phyloP scores from a whole-genome alignment of 495 filamentous ascomycete genomes.

The Xylaria telfairii region DNA sequence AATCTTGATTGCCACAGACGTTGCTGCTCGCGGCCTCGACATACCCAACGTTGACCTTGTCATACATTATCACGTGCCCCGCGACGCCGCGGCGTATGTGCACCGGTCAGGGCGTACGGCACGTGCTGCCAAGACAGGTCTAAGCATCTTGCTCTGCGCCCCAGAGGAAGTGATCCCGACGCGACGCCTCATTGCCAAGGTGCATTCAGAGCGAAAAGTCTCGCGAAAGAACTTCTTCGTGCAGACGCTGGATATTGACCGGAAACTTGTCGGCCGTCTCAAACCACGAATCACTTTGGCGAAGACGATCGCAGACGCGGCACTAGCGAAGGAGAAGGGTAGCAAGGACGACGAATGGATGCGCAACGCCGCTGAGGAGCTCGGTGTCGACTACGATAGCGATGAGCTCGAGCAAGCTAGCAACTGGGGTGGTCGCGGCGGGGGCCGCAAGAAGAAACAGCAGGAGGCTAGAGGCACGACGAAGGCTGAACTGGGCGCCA shows the following conservation, averaged over 20 bases:
- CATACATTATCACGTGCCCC: conserved; percentile 93
- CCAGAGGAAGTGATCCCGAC: conserved; percentile 90
- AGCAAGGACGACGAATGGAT: conserved; percentile 85
- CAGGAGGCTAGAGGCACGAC: conserved; percentile 69
- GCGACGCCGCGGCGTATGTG: conserved; percentile 90
- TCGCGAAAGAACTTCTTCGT: conserved; percentile 61
- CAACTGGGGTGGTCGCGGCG: conserved; percentile 67
- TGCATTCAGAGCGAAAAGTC: conserved; percentile 63
- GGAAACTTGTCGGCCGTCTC: conserved; percentile 74
- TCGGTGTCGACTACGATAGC: conserved; percentile 91
- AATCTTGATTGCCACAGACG: conserved; percentile 91
- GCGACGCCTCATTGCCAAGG: conserved; percentile 82
- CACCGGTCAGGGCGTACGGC: conserved; percentile 96
- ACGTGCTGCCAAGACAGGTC: conserved; percentile 75
- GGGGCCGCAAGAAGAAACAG: conserved; percentile 74
- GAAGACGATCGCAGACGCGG: conserved; percentile 82
- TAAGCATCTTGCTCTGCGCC: conserved; percentile 84
- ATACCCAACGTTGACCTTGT: conserved; percentile 87
- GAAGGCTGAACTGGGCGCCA: conserved; percentile 70
- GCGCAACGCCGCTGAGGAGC: conserved; percentile 82
- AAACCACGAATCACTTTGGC: conserved; percentile 76
- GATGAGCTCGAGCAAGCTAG: conserved; percentile 75
- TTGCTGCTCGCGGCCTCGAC: conserved; percentile 95
- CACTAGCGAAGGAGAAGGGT: conserved; percentile 84
- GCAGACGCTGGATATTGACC: conserved; percentile 81